Evolutionary conservation across 768 basidiomycete genomes (phyloP), one percentile per base, ranked within the genome.

Genomic region (Collybia mongolica): DNA sequence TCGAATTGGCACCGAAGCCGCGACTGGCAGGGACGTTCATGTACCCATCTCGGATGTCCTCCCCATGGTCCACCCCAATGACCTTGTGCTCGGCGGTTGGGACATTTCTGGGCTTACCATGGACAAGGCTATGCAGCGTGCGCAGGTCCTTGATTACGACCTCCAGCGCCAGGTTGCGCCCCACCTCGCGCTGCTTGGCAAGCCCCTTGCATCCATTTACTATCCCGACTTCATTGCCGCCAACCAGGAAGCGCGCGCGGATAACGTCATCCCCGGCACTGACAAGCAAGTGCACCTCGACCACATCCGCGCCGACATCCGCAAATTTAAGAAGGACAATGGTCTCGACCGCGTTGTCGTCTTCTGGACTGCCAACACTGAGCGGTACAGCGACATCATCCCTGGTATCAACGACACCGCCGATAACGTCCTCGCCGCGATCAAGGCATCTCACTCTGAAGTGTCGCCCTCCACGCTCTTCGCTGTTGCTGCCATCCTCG

Each of bases 281-380:
- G 82, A 95, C 75, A 99, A 99, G 76, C 86, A 88, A 58, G 84
- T 71, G 6, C 97, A 98, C 67, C 84, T 99, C 48, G 92, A 97
- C 54, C 86, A 89, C 52, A 84, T 98, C 62, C 89, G 95, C 48
- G 77, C 77, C n/a, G 93, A 98, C 63, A 98, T 98, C 66, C 90
- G 93, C 60, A 80, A 83, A 48, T 98, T 98, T 82, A 98, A 98
- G 76, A 62, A 72, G 46, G 73, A 83, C 53, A 83, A 98, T 65
- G 75, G 71, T 17, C 83, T 98, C 41, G 95, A 95, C 67, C 88
- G 88, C 51, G 83, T 92, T 54, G 71, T 99, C 60, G 88, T 98
- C 54, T 95, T 98, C 77, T 98, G 96, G 96, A 98, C 96, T 14
- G 94, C 92, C 59, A 98, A 99, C 75, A 99, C 96, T 15, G 97